Conservation (phyloP, 129 eudicot species). For the Silybum marianum region DNA sequence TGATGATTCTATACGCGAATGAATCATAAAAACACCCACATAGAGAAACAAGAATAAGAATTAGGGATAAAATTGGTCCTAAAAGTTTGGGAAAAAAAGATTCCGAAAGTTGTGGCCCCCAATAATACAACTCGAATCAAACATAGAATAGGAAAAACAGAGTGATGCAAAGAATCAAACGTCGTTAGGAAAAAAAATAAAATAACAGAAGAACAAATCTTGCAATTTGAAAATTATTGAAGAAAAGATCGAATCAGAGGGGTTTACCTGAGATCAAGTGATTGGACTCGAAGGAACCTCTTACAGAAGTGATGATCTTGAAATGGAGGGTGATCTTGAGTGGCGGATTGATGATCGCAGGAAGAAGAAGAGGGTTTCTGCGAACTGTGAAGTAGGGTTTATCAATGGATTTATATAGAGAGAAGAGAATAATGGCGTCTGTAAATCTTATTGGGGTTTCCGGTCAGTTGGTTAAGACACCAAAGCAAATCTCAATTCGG, state of each 20-base stretch:
- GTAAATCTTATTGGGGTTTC: neutral
- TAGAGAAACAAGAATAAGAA: neutral
- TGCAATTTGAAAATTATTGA: neutral
- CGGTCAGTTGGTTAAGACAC: neutral
- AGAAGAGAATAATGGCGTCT: neutral
- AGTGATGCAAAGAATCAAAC: slow-evolving; percentile 14
- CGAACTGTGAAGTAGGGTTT: neutral
- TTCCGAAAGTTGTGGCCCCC: slow-evolving; percentile 27
- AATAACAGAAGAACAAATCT: neutral
- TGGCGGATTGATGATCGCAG: neutral
- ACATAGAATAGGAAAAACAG: neutral
- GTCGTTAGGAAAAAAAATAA: neutral
- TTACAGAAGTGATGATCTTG: neutral
- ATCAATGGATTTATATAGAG: slow-evolving; percentile 11
- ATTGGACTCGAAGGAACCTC: neutral
- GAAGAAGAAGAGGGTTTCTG: neutral
- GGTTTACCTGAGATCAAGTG: slow-evolving; percentile 16
- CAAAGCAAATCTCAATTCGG: neutral
- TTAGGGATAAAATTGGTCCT: neutral
- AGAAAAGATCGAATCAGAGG: neutral
- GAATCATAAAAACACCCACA: neutral
- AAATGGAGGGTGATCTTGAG: neutral
- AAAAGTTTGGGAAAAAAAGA: neutral
- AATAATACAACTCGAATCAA: neutral
- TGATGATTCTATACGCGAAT: slow-evolving; percentile 7